Evolutionary conservation across 768 basidiomycete species (phyloP), one percentile per base, ranked within the genome.

Genomic region (Xerocomus brunneocitrinus): DNA sequence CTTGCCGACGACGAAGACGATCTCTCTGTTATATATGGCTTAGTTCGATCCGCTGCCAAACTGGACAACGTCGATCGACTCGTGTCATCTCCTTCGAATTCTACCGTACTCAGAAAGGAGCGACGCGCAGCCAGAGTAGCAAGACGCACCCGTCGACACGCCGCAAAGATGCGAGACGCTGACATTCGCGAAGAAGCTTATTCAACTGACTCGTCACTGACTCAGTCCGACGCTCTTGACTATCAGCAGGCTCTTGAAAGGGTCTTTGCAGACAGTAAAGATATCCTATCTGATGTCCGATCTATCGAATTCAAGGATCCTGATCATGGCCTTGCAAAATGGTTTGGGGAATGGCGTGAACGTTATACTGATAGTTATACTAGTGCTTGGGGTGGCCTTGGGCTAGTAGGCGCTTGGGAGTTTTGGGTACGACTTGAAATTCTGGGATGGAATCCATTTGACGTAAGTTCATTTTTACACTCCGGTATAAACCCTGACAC

Each of bases 391-490:
- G 94, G 94, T 44, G 90, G 93, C 4, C 73, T 95, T 50, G 91
- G 87, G 0, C 78, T 93, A 40, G 84, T 95, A 1, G 85, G 85
- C 47, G 89, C 90, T 45, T 95, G 93, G 92, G 93, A 94, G 68
- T 95, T 94, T 67, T 95, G 91, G 91, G 83, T 83, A n/a, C 76
- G 92, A 51, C 73, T 92, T 53, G 94, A 98, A 71, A 77, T 85
- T 57, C 71, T 91, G 10, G 89, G 86, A 4, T 97, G 95, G 95
- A 83, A 93, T 66, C 91, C 89, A 43, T 75, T 95, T 24, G 80
- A 88, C 73, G 92, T 89, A 62, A 57, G 78, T 72, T 36, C 16
- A 1, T 35, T 47, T 25, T 36, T 42, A 19, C 25, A 32, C 35
- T 50, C 31, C 32, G 35, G 31, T 36, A 27, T 22, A 19, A 5